Base-by-base conservation (phyloP, 2,329 filamentous ascomycete species). In the Hymenoscyphus linearis region DNA sequence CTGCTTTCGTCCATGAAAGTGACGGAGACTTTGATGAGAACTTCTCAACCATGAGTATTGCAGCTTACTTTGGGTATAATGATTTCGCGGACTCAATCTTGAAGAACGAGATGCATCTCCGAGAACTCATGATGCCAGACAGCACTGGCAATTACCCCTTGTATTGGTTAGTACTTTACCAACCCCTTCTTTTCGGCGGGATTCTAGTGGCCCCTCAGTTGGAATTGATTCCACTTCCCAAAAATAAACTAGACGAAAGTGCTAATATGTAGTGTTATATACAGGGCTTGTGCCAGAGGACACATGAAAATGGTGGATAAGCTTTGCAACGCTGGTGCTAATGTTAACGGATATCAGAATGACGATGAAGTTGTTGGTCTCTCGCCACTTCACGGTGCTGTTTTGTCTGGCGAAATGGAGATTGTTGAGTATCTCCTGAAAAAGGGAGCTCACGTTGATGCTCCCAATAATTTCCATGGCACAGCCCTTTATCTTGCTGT, bases 21-120 rank as follows among this genome's bases (percentile, higher is more conserved):
- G 55, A 57, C 5, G 55, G 16, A 5, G 35, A 57, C 18, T 57
- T 57, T 31, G 37, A 57, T 44, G 55, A 40, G 3, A 44, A 25
- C 6, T 57, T 57, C 18, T 40, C 35, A 10, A 22, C 55, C 9
- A 25, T 57, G 26, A 14, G n/a, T 10, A 57, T 57, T 27, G 55
- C 55, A 25, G 37, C 55, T 9, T 57, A 57, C 22, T 57, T 57
- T 44, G 55, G 55, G 25, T 57, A 57, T 47, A 44, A 40, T 22
- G 35, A 36, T 44, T 44, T 57, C 6, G 55, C 55, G 37, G 37
- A 57, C 18, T 25, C 37, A 1, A 13, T 57, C 10, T 18, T 57
- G 14, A 22, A 44, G 16, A n/a, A 47, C 26, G 25, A 13, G 4
- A 10, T 40, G 12, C 37, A 57, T 14, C 26, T 14, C 13, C 25